Evolutionary conservation across 441 rosid species (phyloP), one percentile per base, ranked within the genome.

Genomic region (Manihot esculenta): DNA sequence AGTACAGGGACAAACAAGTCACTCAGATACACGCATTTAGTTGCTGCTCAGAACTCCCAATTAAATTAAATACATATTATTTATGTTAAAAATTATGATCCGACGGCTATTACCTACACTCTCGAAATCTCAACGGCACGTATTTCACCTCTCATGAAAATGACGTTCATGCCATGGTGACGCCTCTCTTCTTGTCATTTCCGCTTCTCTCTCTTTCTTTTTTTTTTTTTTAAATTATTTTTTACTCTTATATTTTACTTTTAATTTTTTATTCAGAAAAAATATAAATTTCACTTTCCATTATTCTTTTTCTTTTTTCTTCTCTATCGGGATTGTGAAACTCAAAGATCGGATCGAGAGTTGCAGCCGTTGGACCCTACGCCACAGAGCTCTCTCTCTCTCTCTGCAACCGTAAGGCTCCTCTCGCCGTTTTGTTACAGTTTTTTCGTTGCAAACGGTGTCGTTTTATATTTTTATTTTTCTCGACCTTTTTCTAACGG

Each of bases 291-390:
- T n/a, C 4, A 2, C 5, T 51, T 51, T 54, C 58, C 30, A 54
- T 54, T 21, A 44, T 44, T 10, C 10, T 54, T 44, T 13, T 20
- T 2, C 23, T 10, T 8, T 54, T 44, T 13, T 20, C 23, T 62
- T 4, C 7, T 42, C 2, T 23, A 62, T 62, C 20, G 66, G 53
- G 66, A 62, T 62, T 53, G 30, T 5, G 41, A 2, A 35, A 44
- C 66, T 62, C 48, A 23, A 62, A 62, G 51, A 63, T 63, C 66
- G 66, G 66, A 45, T 63, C 51, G 5, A 30, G 1, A 26, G 38
- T 14, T 57, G 18, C 35, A 7, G 58, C 12, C 9, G 5, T 63
- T 45, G 26, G 53, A 62, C n/a, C 50, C 18, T 41, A 38, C 50
- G 35, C 49, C 47, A 60, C 5, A 60, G 14, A 62, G 9, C n/a